Percentiles rank a stretch among this genome's conserved stretches.
Conservation (phyloP, 768 basidiomycete species). For the Amanita inopinata region DNA sequence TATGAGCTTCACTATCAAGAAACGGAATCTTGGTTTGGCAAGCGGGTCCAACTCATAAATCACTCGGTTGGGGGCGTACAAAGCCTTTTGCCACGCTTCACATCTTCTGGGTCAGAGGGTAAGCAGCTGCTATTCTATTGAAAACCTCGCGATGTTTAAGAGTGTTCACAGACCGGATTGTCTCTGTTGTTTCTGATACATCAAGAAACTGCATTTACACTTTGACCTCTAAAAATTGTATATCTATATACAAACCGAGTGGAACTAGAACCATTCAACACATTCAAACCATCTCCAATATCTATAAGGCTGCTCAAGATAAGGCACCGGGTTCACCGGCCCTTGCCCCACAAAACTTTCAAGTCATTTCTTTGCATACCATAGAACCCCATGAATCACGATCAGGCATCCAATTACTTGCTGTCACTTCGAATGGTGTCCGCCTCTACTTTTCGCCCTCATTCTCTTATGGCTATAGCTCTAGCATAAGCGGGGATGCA, state of each 20-base stretch:
- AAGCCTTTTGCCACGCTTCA: constrained; percentile 71
- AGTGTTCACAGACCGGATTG: constrained; percentile 52
- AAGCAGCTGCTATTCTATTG: constrained; percentile 13
- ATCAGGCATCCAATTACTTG: constrained; percentile 65
- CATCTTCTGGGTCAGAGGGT: constrained; percentile 60
- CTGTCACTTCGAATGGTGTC: constrained; percentile 71
- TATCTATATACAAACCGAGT: constrained; percentile 56
- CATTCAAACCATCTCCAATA: constrained; percentile 63
- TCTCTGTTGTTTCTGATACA: constrained; percentile 55
- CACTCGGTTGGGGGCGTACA: constrained; percentile 74
- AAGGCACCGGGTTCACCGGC: constrained; percentile 73
- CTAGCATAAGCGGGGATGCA: constrained; percentile 15
- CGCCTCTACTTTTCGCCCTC: constrained; percentile 75
- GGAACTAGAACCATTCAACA: constrained; percentile 61
- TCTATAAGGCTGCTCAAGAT: constrained; percentile 71
- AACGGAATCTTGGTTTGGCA: constrained; percentile 88
- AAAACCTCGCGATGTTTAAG: constrained; percentile 5
- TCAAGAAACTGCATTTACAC: constrained; percentile 72
- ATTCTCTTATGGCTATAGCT: constrained; percentile 35
- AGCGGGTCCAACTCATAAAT: constrained; percentile 76
- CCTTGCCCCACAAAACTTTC: constrained; percentile 59
- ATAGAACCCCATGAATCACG: constrained; percentile 60
- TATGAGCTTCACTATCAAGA: constrained; percentile 92
- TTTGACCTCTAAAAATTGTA: constrained; percentile 51
- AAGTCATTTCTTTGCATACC: constrained; percentile 61